Evolutionary conservation across 2,329 filamentous ascomycete genomes (phyloP).

Genomic region (Grosmannia clavigera): DNA sequence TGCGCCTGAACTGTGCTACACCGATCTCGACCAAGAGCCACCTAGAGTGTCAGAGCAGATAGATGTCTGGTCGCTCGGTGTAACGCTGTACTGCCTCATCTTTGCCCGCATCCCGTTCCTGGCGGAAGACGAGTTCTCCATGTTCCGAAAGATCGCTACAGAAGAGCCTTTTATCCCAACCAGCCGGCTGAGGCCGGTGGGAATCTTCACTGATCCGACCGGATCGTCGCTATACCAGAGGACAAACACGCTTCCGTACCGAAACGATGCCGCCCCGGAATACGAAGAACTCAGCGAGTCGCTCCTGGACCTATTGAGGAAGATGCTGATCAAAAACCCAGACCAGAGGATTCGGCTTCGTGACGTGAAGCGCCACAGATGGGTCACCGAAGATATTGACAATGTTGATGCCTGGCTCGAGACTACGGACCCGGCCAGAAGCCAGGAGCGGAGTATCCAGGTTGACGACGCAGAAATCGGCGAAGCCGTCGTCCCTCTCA

Average conservation of each 20-base stretch:
- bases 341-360: slow-evolving; percentile 75
- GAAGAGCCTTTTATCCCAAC: slow-evolving; percentile 84
- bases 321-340: slow-evolving; percentile 81
- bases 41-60: slow-evolving; percentile 84
- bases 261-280: slow-evolving; percentile 63
- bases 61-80: slow-evolving; percentile 92
- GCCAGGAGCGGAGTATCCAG: slow-evolving; percentile 75
- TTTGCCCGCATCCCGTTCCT: slow-evolving; percentile 90
- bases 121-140: slow-evolving; percentile 79
- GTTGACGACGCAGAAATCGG: slow-evolving; percentile 86
- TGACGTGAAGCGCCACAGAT: slow-evolving; percentile 88
- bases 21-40: slow-evolving; percentile 56
- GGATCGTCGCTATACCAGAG: slow-evolving; percentile 43
- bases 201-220: slow-evolving; percentile 43
- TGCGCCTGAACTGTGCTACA: slow-evolving; percentile 90
- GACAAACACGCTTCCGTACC: slow-evolving; percentile 52
- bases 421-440: slow-evolving; percentile 74
- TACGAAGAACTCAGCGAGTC: slow-evolving; percentile 80
- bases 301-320: slow-evolving; percentile 63
- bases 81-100: slow-evolving; percentile 90
- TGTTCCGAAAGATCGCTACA: slow-evolving; percentile 85
- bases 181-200: slow-evolving; percentile 65
- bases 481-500: slow-evolving; percentile 78
- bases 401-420: slow-evolving; percentile 79
- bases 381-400: slow-evolving; percentile 69